Evolutionary conservation across 2,329 filamentous ascomycete genomes (phyloP), one percentile per base, ranked within the genome.

Genomic region (Xylaria sp.): DNA sequence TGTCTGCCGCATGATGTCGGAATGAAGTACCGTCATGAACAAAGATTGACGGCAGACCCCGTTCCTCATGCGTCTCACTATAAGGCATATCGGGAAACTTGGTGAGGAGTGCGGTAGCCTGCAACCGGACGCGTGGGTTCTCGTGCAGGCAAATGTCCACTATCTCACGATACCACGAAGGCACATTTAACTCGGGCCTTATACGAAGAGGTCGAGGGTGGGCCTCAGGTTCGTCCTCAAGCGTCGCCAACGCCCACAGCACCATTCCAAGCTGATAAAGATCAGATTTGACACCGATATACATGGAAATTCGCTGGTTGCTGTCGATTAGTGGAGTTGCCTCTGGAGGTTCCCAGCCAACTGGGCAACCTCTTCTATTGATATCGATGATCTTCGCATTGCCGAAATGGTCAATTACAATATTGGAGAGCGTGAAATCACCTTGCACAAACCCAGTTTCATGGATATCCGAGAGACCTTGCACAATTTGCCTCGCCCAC

Each of bases 381-480:
- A 99, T 97, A 77, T 99, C 95, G 73, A 99, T 99, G 69, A 99
- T 98, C 72, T 96, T 94, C 8, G 94, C 95, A 72, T 97, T 85
- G 73, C 93, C 89, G 45, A 90, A 79, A 12, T 84, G 83, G 75
- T 98, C 92, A 71, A 99, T 90, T 64, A 99, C 95, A 67, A 99
- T 96, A 74, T 99, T 99, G 4, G 94, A 97, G 28, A 99, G 83
- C 0, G 95, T 99, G 68, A 99, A 97, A 74, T 99, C 95, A 23
- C 95, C 95, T 74, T 99, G 95, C 11, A 99, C 95, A 75, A 96
- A 98, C 4, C 95, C 95, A 21, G 92, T 89, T 76, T 98, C 94
- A 72, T 99, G 95, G 31, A 99, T 94, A 71, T 97, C 93, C 1
- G 92, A 89, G 2, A 99, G 83, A 2, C 95, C 95, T 63, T 90